phyloP scores from a whole-genome alignment of 2,329 filamentous ascomycete genomes.

The Cadophora sp. region DNA sequence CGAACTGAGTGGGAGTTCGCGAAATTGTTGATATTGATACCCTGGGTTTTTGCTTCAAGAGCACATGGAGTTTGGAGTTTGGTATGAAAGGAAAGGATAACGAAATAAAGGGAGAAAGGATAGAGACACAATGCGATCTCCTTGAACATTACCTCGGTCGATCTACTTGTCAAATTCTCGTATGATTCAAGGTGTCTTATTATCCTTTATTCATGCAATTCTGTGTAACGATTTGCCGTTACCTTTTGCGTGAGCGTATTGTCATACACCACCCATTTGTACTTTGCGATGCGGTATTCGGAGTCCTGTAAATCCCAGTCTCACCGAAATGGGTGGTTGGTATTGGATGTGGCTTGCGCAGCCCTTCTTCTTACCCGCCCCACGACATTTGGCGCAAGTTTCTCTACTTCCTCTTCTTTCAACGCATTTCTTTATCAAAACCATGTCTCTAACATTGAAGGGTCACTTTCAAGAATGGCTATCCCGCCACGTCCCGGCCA shows the following conservation, averaged over 20 bases:
- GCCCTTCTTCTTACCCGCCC: background rate
- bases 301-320: background rate
- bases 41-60: background rate
- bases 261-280: no score
- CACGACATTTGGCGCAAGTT: background rate
- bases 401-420: background rate
- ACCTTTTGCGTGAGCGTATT: no score
- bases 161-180: background rate
- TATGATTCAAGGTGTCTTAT: background rate
- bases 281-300: no score
- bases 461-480: background rate
- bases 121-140: background rate
- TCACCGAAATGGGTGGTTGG: background rate
- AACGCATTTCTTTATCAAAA: background rate
- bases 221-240: no score
- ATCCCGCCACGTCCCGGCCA: background rate
- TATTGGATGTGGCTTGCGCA: background rate
- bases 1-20: conserved; percentile 4
- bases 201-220: no score
- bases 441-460: background rate
- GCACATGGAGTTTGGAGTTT: conserved; percentile 12
- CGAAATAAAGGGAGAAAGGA: background rate
- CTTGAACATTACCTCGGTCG: no score
- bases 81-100: background rate
- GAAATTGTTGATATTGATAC: conserved; percentile 11